Evolutionary conservation across 495 filamentous ascomycete genomes (phyloP).

Genomic region (Hypoxylon lienhwacheense): DNA sequence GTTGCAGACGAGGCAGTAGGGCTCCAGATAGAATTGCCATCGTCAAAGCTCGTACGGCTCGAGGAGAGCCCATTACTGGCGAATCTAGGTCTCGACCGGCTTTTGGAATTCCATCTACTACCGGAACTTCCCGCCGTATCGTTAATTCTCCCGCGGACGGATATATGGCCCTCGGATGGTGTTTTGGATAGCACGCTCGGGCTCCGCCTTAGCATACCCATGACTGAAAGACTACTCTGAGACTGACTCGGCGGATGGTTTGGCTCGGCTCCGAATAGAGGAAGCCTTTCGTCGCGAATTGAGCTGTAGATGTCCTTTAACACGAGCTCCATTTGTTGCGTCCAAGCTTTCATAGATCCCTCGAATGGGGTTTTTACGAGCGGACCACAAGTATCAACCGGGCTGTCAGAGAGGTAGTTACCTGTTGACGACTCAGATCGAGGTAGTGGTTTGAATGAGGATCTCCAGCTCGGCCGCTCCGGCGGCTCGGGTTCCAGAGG

Average conservation of each 20-base stretch:
- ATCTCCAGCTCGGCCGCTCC: slow-evolving; percentile 47
- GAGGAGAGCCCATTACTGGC: slow-evolving; percentile 87
- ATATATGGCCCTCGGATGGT: slow-evolving; percentile 71
- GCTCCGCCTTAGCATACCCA: slow-evolving; percentile 74
- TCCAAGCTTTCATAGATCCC: slow-evolving; percentile 80
- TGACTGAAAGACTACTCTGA: slow-evolving; percentile 56
- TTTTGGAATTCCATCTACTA: slow-evolving; percentile 79
- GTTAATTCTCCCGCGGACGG: slow-evolving; percentile 67
- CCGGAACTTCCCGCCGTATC: slow-evolving; percentile 63
- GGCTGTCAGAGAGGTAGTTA: slow-evolving; percentile 35
- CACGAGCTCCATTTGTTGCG: slow-evolving; percentile 82
- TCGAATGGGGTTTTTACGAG: slow-evolving; percentile 79
- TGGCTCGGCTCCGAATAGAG: slow-evolving; percentile 69
- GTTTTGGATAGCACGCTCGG: slow-evolving; percentile 92
- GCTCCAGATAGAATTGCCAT: slow-evolving; percentile 87
- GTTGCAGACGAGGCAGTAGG: slow-evolving; percentile 75
- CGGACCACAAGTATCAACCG: slow-evolving; percentile 56
- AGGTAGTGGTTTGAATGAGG: slow-evolving; percentile 52
- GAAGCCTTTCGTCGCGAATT: slow-evolving; percentile 81
- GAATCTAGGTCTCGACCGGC: slow-evolving; percentile 76
- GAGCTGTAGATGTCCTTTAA: slow-evolving; percentile 91
- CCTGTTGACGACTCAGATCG: slow-evolving; percentile 50
- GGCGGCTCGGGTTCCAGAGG: slow-evolving; percentile 50
- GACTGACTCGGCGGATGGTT: slow-evolving; percentile 48
- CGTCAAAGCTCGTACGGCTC: slow-evolving; percentile 90